phyloP scores from a whole-genome alignment of 2,329 filamentous ascomycete genomes.

The Sporothrix phasma region DNA sequence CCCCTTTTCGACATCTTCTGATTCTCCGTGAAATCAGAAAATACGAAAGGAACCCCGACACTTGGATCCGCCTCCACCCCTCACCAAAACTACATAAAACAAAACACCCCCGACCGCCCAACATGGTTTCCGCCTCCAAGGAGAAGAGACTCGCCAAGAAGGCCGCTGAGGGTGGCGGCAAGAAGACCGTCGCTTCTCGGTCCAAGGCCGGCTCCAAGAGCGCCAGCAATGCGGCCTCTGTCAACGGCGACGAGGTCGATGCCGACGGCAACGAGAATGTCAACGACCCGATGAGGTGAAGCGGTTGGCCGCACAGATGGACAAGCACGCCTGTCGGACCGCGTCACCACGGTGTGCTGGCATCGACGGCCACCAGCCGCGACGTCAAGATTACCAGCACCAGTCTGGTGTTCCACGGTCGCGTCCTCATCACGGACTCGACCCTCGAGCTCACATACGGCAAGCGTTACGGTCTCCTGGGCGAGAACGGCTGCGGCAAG shows the following conservation, averaged over 20 bases:
- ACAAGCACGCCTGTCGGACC: conserved; percentile 91
- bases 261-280: conserved; percentile 55
- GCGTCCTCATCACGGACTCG: conserved; percentile 87
- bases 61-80: not conserved
- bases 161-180: conserved; percentile 62
- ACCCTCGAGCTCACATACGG: conserved; percentile 88
- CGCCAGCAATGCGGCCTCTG: conserved; percentile 53
- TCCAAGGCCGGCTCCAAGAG: conserved; percentile 58
- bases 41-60: not conserved
- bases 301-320: conserved; percentile 84
- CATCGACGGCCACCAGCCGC: conserved; percentile 73
- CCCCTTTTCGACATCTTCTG: not conserved
- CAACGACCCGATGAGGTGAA: conserved; percentile 70
- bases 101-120: conserved; percentile 25
- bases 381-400: conserved; percentile 95
- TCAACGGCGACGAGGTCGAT: conserved; percentile 63
- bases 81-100: not conserved
- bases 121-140: conserved; percentile 60
- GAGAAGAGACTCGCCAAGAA: conserved; percentile 64
- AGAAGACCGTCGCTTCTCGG: conserved; percentile 62
- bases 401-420: conserved; percentile 94
- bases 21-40: not conserved
- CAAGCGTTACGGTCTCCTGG: conserved; percentile 85
- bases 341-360: conserved; percentile 92
- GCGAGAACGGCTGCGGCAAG: conserved; percentile 99